phyloP scores from a whole-genome alignment of 2,329 filamentous ascomycete species.

The Cryphonectria nitschkei region DNA sequence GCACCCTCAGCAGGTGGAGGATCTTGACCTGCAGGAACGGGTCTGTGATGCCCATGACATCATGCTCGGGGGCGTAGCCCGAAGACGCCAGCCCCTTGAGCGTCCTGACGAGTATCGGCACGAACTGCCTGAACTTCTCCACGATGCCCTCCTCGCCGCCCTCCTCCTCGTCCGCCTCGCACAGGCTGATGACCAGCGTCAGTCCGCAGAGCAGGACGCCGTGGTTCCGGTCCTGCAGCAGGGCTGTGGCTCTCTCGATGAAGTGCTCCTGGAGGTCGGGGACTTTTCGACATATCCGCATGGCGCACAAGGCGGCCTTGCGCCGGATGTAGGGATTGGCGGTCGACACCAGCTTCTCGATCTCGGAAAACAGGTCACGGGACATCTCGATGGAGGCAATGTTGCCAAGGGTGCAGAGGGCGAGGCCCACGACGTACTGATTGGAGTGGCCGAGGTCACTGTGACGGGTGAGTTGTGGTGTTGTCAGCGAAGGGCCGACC shows the following conservation, averaged over 20 bases:
- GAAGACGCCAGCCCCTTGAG: slow-evolving; percentile 92
- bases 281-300: slow-evolving; percentile 98
- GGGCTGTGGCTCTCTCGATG: slow-evolving; percentile 85
- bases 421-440: slow-evolving; percentile 96
- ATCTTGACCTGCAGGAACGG: slow-evolving; percentile 98
- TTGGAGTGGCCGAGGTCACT: slow-evolving; percentile 97
- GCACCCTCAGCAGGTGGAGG: slow-evolving; percentile 79
- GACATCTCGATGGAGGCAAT: slow-evolving; percentile 99
- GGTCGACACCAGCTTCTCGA: slow-evolving; percentile 88
- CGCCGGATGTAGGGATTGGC: slow-evolving; percentile 97
- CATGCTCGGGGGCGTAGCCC: slow-evolving; percentile 95
- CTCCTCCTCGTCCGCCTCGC: slow-evolving; percentile 84
- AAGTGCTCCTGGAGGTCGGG: slow-evolving; percentile 98
- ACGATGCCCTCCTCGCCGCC: slow-evolving; percentile 87
- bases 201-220: slow-evolving; percentile 92
- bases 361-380: slow-evolving; percentile 92
- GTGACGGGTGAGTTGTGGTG: slow-evolving; percentile 4
- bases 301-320: slow-evolving; percentile 97
- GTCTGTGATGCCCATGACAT: slow-evolving; percentile 97
- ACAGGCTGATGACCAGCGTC: slow-evolving; percentile 88
- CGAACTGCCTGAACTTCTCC: slow-evolving; percentile 86
- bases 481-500: slow-evolving; percentile 39
- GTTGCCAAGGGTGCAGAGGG: slow-evolving; percentile 94
- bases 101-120: slow-evolving; percentile 84
- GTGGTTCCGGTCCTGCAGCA: slow-evolving; percentile 92